Evolutionary conservation across 352 stramenopile species (phyloP), one percentile per base, ranked within the genome.

Genomic region (Pythium periplocum): DNA sequence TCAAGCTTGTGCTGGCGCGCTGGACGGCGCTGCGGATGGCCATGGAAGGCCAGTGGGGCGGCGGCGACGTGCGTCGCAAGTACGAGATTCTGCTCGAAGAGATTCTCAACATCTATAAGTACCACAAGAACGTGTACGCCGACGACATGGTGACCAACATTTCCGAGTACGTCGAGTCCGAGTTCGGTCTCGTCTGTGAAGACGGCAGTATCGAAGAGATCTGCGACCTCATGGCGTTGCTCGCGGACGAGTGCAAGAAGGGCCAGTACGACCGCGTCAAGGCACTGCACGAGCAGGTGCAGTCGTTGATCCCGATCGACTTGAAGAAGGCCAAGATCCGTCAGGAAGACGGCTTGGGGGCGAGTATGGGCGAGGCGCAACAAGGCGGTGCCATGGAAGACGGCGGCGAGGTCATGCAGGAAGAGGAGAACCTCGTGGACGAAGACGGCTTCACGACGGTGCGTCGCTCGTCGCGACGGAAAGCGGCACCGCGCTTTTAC

Each of bases 101-200:
- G 68, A 63, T 93, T 93, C 75, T 78, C 90, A 61, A 91, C 83
- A 33, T 89, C 78, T 26, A 73, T 76, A 32, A 90, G 57, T 48
- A 75, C 45, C 31, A 76, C 70, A n/a, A 93, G 66, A 38, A 93
- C 52, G 57, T 87, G 59, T 26, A 76, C 53, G 44, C 90, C 45
- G 51, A 90, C 83, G 44, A 90, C 78, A 54, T 88, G 68, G 55
- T 78, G 90, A 44, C 75, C 78, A 45, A 90, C 83, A 55, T 93
- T 81, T 49, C 81, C 90, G 32, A 93, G 17, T 26, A 26, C 17
- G 17, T 26, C 62, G 40, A 92, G 66, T 4, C 77, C 78, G 53
- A 93, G 90, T 61, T 91, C 75, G 11, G 55, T 48, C 62, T 93
- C 83, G 42, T 90, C 78, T 66, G 89, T 90, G 48, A 77, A 68